Evolutionary conservation across 495 filamentous ascomycete species (phyloP), one percentile per base, ranked within the genome.

Genomic region (Astrothelium subdiscretum): DNA sequence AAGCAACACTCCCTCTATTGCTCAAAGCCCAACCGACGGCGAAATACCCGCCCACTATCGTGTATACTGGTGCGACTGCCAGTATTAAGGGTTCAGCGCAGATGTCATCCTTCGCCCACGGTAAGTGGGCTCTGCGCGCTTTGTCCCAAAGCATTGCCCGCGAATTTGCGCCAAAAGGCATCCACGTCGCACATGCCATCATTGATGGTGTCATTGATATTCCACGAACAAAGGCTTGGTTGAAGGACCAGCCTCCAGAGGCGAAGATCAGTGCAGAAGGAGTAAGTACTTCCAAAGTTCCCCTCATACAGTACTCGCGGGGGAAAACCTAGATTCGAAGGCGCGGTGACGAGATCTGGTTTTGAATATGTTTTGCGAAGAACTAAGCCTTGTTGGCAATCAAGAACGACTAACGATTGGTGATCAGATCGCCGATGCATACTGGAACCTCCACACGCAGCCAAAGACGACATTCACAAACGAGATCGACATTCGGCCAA

Each of bases 131-230:
- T 2, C 73, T 87, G 42, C 81, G 92, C 31, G 92, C 89, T 0
- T 74, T 95, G 59, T 78, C 81, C 1, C 91, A 95, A 76, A 84
- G 80, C 32, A 79, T 97, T 31, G 91, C 91, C 0, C 80, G 86
- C 61, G 92, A 97, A 73, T 97, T 95, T 71, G 89, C 88, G 0
- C 92, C 92, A 0, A 80, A 91, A 70, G 92, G 92, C 2, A 82
- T 97, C 10, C 92, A 97, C 74, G 87, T 97, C 3, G 81, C 85
- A 6, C 92, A 96, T 75, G 83, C 85, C 4, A 84, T 96, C 61
- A 84, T 96, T 61, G 91, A 97, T 70, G 91, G 90, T 2, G 82
- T 92, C 18, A 96, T 97, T 76, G 89, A 95, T 74, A 89, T 88
- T 54, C 87, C 88, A 2, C 73, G 83, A 60, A 90, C 85, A 20